Conservation (phyloP, 345 rosid species). For the Aquilaria yunnanensis region DNA sequence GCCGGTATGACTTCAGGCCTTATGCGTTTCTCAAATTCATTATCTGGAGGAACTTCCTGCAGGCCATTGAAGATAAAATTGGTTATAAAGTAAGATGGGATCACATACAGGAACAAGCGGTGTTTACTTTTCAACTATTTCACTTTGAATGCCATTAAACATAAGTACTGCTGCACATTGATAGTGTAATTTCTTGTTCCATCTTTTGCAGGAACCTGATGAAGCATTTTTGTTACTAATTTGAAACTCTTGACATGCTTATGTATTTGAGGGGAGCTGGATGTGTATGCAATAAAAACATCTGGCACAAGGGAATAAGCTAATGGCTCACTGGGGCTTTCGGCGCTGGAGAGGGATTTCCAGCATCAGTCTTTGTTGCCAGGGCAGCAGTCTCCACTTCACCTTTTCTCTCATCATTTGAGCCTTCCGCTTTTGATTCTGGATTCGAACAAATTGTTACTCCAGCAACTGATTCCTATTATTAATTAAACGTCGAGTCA, state of each 20-base stretch:
- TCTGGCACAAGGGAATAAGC: background rate
- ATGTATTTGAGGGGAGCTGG: background rate
- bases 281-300: background rate
- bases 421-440: slow-evolving; percentile 30
- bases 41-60: slow-evolving; percentile 79
- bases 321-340: slow-evolving; percentile 44
- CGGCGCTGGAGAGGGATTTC: slow-evolving; percentile 18
- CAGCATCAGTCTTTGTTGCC: slow-evolving; percentile 35
- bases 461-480: slow-evolving; percentile 35
- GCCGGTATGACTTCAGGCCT: slow-evolving; percentile 93
- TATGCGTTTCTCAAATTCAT: slow-evolving; percentile 95
- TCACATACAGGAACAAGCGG: background rate
- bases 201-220: background rate
- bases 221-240: too few species aligned
- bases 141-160: background rate
- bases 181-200: background rate
- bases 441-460: slow-evolving; percentile 24
- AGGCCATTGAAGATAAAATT: background rate
- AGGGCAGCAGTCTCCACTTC: slow-evolving; percentile 36
- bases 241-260: background rate
- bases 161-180: background rate
- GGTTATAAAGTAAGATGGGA: background rate
- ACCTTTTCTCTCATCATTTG: slow-evolving; percentile 30
- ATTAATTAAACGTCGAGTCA: slow-evolving; percentile 2
- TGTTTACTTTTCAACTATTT: background rate